These are phyloP conservation scores for Elongisporangium senticosum DNA, from an alignment of 352 stramenopile genomes.

Conservation along the genomic window DNA sequence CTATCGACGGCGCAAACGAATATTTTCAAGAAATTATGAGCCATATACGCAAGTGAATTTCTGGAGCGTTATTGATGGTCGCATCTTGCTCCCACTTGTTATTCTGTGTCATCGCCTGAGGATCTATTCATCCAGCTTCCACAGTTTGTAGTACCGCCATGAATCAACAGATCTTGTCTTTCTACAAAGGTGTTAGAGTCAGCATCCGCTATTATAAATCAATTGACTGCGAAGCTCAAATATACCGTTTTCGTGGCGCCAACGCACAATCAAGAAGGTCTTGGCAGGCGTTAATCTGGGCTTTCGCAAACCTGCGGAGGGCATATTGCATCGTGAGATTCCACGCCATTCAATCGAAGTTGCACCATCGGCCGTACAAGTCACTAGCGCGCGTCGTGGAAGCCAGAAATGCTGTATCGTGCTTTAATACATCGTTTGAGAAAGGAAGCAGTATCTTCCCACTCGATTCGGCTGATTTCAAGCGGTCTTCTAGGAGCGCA, in stretches of 20 bases:
- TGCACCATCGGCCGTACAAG: slow-evolving; percentile 6
- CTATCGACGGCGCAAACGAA: slow-evolving; percentile 91
- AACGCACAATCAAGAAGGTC: slow-evolving; percentile 26
- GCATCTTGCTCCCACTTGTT: not conserved
- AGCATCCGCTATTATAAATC: not conserved
- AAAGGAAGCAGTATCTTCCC: not conserved
- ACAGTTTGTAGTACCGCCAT: slow-evolving; percentile 34
- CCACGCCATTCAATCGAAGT: not conserved
- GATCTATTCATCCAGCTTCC: slow-evolving; percentile 17
- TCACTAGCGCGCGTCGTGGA: slow-evolving; percentile 37
- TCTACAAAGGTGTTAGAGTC: not conserved
- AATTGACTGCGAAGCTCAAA: not conserved
- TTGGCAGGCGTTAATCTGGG: slow-evolving; percentile 34
- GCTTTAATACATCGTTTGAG: slow-evolving; percentile 12
- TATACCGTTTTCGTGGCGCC: slow-evolving; percentile 18
- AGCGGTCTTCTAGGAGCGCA: slow-evolving; percentile 16
- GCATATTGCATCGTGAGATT: not conserved
- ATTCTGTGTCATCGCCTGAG: not conserved
- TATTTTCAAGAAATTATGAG: slow-evolving; percentile 50
- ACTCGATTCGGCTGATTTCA: slow-evolving; percentile 6
- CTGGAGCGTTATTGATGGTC: not conserved
- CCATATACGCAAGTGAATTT: not conserved
- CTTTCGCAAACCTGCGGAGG: slow-evolving; percentile 12
- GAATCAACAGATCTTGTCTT: slow-evolving; percentile 11
- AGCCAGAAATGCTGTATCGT: slow-evolving; percentile 30